Base-by-base conservation (phyloP, 1,284 basidiomycete species). In the Austroboletus novae-zelandiae region DNA sequence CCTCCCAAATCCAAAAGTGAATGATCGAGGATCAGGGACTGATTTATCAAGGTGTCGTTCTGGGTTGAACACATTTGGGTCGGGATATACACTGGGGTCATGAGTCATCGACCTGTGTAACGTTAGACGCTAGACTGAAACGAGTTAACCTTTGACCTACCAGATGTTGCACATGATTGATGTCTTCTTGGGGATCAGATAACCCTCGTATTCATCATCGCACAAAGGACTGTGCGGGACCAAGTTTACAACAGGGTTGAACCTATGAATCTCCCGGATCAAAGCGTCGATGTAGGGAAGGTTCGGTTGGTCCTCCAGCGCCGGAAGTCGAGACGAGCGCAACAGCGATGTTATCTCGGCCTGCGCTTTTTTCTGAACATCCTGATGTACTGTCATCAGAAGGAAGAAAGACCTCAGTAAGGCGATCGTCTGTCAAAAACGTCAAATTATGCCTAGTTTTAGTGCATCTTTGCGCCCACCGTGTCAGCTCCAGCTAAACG, bases 1-100 rank as follows among this genome's bases (percentile, higher is more conserved):
- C 52, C 75, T 55, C 35, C 71, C 71, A 48, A 70, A 71, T 6
- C 71, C 72, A 51, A 73, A 74, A 4, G 70, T 67, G n/a, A 67
- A 61, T 6, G 50, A 35, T 11, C 45, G 41, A 2, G 52, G 45
- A 17, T 60, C 57, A 4, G 49, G 51, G 10, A 42, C 43, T 25
- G 47, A 39, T 11, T 35, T 10, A 23, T 51, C 48, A 9, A 61
- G 44, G 34, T 57, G 52, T 3, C 60, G 55, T 52, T 57, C 55
- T 17, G 55, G 55, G 14, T 31, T 45, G 40, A 56, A 61, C 11
- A 30, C n/a, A 29, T 57, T 9, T 17, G 40, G 37, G n/a, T 56
- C 46, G 14, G 50, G 41, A 9, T 56, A 56, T 23, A 57, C 25
- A 13, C 32, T n/a, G 14, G 55, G 40, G 18, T 56, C 49, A 30